A percentile compares a stretch with the other conserved stretches of the same genome.
These are phyloP conservation scores for Hygrophoropsis aurantiaca DNA, from an alignment of 768 basidiomycete genomes.

Conservation along the genomic window DNA sequence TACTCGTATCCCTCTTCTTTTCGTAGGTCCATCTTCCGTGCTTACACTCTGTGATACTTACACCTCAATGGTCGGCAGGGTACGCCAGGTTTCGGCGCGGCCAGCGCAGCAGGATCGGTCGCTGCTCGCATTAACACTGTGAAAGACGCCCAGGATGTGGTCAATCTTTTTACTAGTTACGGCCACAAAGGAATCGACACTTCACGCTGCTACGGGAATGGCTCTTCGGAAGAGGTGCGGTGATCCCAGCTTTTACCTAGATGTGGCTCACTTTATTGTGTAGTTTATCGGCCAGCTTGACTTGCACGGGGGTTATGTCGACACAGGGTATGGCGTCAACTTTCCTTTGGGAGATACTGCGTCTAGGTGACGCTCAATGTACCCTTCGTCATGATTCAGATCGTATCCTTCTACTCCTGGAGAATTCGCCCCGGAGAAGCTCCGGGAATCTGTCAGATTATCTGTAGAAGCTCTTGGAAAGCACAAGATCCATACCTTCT, in stretches of 20 bases:
- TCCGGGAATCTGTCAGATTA: slow-evolving; percentile 12
- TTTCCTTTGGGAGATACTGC: background rate
- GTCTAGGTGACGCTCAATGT: too few relatives aligned
- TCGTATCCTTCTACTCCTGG: slow-evolving; percentile 7
- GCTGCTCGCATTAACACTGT: slow-evolving; percentile 18
- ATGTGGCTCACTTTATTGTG: slow-evolving; percentile 2
- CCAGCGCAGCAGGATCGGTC: slow-evolving; percentile 13
- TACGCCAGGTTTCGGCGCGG: slow-evolving; percentile 16
- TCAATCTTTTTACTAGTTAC: slow-evolving; percentile 10
- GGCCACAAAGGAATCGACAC: slow-evolving; percentile 22
- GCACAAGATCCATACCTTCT: slow-evolving; percentile 20
- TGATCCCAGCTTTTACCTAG: background rate
- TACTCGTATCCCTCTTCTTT: slow-evolving; percentile 10
- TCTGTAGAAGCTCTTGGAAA: slow-evolving; percentile 11
- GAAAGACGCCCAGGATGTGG: slow-evolving; percentile 11
- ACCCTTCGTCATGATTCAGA: slow-evolving; percentile 4
- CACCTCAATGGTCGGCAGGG: slow-evolving; percentile 10
- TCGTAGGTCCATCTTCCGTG: slow-evolving; percentile 8
- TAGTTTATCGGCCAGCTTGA: slow-evolving; percentile 17
- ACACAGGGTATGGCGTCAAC: slow-evolving; percentile 17
- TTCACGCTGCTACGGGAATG: slow-evolving; percentile 17
- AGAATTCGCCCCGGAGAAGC: slow-evolving; percentile 6
- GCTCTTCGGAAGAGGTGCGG: slow-evolving; percentile 22
- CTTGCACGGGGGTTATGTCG: slow-evolving; percentile 8
- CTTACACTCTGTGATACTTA: too few relatives aligned